Percentiles rank a stretch among this genome's conserved stretches.
These are phyloP conservation scores for Leccinum arenicola DNA, from an alignment of 768 basidiomycete species.

Conservation along the genomic window DNA sequence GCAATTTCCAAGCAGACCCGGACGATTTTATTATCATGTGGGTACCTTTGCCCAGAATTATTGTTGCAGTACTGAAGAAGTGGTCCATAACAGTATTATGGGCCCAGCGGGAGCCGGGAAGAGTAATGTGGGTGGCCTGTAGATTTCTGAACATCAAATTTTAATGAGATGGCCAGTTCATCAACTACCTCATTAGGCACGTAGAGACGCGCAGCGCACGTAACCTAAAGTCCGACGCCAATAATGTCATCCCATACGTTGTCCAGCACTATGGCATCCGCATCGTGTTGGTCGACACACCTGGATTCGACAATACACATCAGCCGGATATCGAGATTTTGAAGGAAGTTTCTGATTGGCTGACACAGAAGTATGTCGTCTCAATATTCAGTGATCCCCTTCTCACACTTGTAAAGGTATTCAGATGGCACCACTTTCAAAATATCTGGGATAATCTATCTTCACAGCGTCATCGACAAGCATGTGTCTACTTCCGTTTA, in stretches of 20 bases:
- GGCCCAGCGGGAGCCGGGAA: no score
- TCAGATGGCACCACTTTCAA: no score
- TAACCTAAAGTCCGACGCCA: no score
- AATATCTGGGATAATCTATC: conserved; percentile 31
- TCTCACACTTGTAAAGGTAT: background rate
- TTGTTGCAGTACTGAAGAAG: no score
- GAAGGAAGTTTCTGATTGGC: conserved; percentile 5
- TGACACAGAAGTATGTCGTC: conserved; percentile 13
- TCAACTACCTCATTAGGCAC: background rate
- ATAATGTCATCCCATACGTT: no score
- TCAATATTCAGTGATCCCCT: background rate
- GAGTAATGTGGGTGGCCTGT: no score
- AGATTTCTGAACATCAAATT: no score
- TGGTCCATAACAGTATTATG: no score
- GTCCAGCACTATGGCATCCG: background rate
- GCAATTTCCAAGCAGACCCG: no score
- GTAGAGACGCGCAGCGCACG: background rate
- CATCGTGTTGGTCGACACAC: background rate
- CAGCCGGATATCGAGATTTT: background rate
- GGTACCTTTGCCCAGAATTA: no score
- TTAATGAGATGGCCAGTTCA: background rate
- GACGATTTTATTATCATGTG: no score
- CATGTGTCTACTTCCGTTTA: conserved; percentile 29
- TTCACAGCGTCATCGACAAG: conserved; percentile 34
- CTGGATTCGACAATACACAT: background rate